Conservation (phyloP, 352 stramenopile species). For the Phytophthora cryptogea region DNA sequence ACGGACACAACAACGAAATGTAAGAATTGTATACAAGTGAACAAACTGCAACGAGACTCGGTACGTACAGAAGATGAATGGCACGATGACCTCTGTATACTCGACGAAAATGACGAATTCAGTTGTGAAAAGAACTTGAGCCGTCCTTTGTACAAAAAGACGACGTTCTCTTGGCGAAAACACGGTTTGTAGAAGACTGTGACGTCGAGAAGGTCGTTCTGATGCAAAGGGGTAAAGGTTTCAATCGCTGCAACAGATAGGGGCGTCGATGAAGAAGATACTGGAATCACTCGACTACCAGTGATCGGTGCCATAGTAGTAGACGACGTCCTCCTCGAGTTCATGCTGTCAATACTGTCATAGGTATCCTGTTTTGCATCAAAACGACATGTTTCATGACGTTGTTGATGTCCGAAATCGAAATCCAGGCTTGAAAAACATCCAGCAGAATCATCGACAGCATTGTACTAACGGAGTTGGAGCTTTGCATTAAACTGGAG, state of each 20-base stretch:
- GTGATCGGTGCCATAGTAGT: not conserved
- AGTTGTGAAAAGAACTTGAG: constrained; percentile 27
- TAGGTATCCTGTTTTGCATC: constrained; percentile 12
- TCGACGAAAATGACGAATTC: constrained; percentile 37
- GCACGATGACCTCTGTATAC: constrained; percentile 36
- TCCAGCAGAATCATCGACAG: constrained; percentile 33
- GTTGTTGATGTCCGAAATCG: constrained; percentile 21
- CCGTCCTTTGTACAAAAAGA: constrained; percentile 8
- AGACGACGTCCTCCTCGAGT: not conserved
- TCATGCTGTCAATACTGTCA: not conserved
- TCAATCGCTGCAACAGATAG: not conserved
- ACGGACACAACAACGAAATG: not conserved
- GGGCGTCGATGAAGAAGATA: not conserved
- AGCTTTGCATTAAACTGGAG: constrained; percentile 38
- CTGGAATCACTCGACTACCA: constrained; percentile 1
- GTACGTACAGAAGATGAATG: constrained; percentile 30
- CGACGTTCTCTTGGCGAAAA: constrained; percentile 6
- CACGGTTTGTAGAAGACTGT: not conserved
- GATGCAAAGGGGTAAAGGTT: not conserved
- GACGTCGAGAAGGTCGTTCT: not conserved
- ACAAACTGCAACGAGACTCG: not conserved
- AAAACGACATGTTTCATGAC: not conserved
- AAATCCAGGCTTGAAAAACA: constrained; percentile 25
- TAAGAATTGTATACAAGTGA: not conserved
- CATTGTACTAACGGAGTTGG: constrained; percentile 26